Base-by-base conservation (phyloP, 108 stramenopile genomes). In the Discostella stelligeroides region DNA sequence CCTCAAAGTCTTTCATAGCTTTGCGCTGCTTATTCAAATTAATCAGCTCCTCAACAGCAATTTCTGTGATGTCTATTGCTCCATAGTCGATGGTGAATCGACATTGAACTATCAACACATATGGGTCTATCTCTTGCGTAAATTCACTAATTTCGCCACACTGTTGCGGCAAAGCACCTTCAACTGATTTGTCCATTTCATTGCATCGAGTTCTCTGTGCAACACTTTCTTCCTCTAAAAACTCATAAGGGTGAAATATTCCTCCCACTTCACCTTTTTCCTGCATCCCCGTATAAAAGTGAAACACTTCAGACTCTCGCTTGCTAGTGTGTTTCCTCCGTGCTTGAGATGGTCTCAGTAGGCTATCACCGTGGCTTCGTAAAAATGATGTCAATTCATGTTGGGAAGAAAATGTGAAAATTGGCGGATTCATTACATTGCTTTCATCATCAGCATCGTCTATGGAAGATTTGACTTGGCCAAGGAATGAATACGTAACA, bases 61-160 rank as follows among this genome's bases (percentile, higher is more conserved):
- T 34, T 5, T 34, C 25, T 67, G 15, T 3, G 15, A 34, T 9
- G 25, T 58, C 29, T 18, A 28, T 20, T 17, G 17, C 27, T 3
- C 43, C 0, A 10, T 20, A 25, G 56, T 57, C 43, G 7, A 30
- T 30, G 4, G 21, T 59, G 27, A 47, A 48, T n/a, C 80, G 53
- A 60, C 80, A 81, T 60, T 81, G 80, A 17, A 81, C 74, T 23
- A 81, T 43, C 13, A 76, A 25, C 40, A 71, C 47, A 42, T 60
- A 81, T 28, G 80, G 80, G 24, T 79, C 77, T 34, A 79, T 71
- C 38, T 81, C 80, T 20, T 75, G 69, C 27, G 58, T 62, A 14
- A 43, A 30, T 13, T 47, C 63, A 38, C 40, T 46, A 1, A 0
- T 62, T 40, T 50, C 54, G 7, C 58, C 30, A 38, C 34, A 38